Evolutionary conservation across 2,329 filamentous ascomycete genomes (phyloP), one percentile per base, ranked within the genome.

Genomic region (Epichloe uncinata): DNA sequence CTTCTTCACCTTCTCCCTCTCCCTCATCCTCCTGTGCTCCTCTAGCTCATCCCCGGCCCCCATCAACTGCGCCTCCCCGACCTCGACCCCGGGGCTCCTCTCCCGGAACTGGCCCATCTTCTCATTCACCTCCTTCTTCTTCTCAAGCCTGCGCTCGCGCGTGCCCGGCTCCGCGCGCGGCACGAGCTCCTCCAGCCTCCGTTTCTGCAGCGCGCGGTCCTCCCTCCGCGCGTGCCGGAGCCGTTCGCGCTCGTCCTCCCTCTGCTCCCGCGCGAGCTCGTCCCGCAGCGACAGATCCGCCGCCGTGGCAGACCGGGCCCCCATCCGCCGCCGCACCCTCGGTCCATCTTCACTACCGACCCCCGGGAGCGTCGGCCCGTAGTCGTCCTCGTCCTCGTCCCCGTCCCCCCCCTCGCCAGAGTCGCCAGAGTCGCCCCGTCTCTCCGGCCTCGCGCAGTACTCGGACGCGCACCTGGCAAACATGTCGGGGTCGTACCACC

Each of bases 401-500:
- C n/a, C n/a, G n/a, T n/a, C n/a, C 33, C 45, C 45, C n/a, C 53
- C 44, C 18, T 54, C 52, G 12, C 51, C 13, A 33, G 8, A 16
- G 30, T 33, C 20, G 11, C 5, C 38, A 22, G 22, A 6, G 22
- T 22, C 20, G 20, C 20, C 20, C 46, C 30, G n/a, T 16, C 18
- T 20, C 8, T 9, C 18, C 36, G 36, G 43, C 33, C 45, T 52
- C 48, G 42, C 52, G 12, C 54, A 47, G 1, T 52, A 53, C 55
- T 58, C 64, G 9, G 65, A 63, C 33, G 63, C 55, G 8, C 69
- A 65, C 22, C 64, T 61, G 36, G 59, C 57, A 53, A 87, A 79
- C 55, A 81, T 85, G 51, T 77, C 77, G 7, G 89, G 85, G 61
- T 94, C 87, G 67, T 97, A 98, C 91, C 91, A 98, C 44, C 87